phyloP scores from a whole-genome alignment of 2,329 filamentous ascomycete genomes.

The Monosporascus sp. region DNA sequence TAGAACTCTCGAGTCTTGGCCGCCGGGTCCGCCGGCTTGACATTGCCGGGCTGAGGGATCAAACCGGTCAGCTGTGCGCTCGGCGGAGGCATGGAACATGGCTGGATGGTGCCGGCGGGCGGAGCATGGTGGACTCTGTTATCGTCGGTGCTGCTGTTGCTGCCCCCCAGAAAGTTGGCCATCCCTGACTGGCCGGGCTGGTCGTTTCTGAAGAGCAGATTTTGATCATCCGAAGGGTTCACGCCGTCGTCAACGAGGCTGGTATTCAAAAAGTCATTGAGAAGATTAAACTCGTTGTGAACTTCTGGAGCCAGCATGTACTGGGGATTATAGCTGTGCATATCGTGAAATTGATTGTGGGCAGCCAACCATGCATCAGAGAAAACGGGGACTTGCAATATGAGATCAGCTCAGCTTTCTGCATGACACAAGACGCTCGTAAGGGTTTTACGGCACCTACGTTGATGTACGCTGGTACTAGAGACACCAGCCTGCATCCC shows the following conservation, averaged over 20 bases:
- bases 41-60: constrained; percentile 56
- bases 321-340: constrained; percentile 88
- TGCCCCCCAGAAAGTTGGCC: constrained; percentile 37
- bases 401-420: constrained; percentile 23
- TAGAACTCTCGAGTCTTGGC: constrained; percentile 87
- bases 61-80: constrained; percentile 44
- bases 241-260: constrained; percentile 82
- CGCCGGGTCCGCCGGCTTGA: constrained; percentile 59
- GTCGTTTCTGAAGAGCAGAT: constrained; percentile 34
- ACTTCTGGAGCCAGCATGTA: constrained; percentile 94
- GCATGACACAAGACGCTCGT: constrained; percentile 18
- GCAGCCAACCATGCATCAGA: constrained; percentile 74
- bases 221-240: constrained; percentile 62
- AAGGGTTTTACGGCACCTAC: constrained; percentile 51
- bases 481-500: constrained; percentile 58
- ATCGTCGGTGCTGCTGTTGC: constrained; percentile 11
- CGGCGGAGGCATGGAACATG: constrained; percentile 43
- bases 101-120: constrained; percentile 30
- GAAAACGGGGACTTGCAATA: constrained; percentile 66
- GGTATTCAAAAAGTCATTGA: constrained; percentile 93
- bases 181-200: constrained; percentile 39
- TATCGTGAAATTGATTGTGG: constrained; percentile 85
- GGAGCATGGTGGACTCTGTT: constrained; percentile 14
- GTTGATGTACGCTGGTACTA: constrained; percentile 63
- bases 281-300: constrained; percentile 90